Evolutionary conservation across 1,284 basidiomycete genomes (phyloP), one percentile per base, ranked within the genome.

Genomic region (Coniophora puteana): DNA sequence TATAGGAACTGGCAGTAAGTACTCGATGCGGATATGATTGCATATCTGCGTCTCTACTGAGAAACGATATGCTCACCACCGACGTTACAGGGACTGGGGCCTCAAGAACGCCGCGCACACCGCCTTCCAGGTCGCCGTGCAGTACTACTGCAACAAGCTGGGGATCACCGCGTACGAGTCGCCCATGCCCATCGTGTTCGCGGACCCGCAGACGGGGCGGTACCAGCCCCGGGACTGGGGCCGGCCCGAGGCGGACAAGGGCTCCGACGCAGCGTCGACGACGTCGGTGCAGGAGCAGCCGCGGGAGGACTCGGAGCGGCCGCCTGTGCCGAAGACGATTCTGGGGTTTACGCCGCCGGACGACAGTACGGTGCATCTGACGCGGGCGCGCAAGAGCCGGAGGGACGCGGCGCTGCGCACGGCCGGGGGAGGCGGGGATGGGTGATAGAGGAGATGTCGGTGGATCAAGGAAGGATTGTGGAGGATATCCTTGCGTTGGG

Each of bases 41-140:
- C n/a, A 22, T n/a, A n/a, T n/a, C n/a, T 12, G 32, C 24, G 22
- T n/a, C 16, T 27, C 22, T 29, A 33, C 16, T 11, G 10, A 33
- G n/a, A 21, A 8, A 35, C 16, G 7, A 10, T 27, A 30, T 21
- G 43, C 40, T 51, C 24, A 51, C 8, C 25, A 28, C 1, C 14
- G 36, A 11, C 31, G n/a, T n/a, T 28, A 16, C 44, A 59, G 57
- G 64, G 80, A 88, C 57, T 88, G 83, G 84, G 74, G 76, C 24
- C 59, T 81, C 20, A 74, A 71, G 17, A 66, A 67, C 42, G 59
- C 71, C 14, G 76, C 83, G 35, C 77, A 73, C 52, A 87, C 85
- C 3, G 81, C 84, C 4, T 89, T 89, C 67, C 77, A 85, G 53
- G 82, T 82, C 5, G 86, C 85, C 2, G 78, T 79, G 18, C 77